Base-by-base conservation (phyloP, 2,329 filamentous ascomycete species). In the Trichophyton mentagrophytes region DNA sequence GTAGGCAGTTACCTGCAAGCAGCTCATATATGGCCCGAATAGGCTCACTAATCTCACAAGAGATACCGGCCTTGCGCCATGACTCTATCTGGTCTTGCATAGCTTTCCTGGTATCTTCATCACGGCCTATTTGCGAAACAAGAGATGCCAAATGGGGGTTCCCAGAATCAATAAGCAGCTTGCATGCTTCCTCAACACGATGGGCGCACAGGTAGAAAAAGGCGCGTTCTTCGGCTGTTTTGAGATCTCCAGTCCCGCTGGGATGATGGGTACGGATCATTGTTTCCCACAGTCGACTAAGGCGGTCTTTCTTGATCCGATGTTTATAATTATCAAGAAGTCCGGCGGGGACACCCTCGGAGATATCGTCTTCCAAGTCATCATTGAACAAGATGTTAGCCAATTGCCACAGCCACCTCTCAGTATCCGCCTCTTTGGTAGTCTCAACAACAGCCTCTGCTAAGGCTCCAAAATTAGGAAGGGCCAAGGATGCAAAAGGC, bases 1-100 rank as follows among this genome's bases (percentile, higher is more conserved):
- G 82, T 64, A 89, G 86, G n/a, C 89, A 85, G 65, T 96, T 93
- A 42, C 95, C 93, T 33, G 89, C 84, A 9, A 96, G 78, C 30
- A 99, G 80, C 72, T 95, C 90, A 70, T 96, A 99, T 38, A 99
- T 79, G 7, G 91, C 87, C 60, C 93, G 86, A 51, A 96, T 83
- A 1, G 89, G 80, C 65, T 93, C 86, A 15, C 83, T 85, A 73
- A 99, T 90, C 71, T 99, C 95, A 1, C 90, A 89, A 17, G 95
- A 82, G 55, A 92, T 84, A 69, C 90, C 89, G 40, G 89, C 84
- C 30, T 88, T 82, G 40, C 86, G 84, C 93, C 93, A 99, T 58
- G 87, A 85, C 62, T 85, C 83, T 59, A 99, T 80, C 71, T 99
- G 93, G 61, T 85, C 80, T 25, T 80, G 80, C 76, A 97, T 89